phyloP scores from a whole-genome alignment of 176 grass and related monocot genomes.

The Zizania latifolia region DNA sequence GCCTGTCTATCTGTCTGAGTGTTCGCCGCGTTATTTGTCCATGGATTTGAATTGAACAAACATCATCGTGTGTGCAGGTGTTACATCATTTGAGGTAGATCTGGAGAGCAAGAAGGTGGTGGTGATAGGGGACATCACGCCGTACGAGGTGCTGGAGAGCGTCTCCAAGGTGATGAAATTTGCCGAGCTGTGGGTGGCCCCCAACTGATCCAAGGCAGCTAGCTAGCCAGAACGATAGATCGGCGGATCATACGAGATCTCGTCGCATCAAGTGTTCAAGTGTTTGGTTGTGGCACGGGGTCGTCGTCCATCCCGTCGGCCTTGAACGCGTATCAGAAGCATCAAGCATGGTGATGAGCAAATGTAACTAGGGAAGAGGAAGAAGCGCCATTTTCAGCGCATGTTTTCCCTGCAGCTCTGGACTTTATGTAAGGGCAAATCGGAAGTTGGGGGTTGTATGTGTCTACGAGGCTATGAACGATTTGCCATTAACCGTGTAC shows the following conservation, averaged over 20 bases:
- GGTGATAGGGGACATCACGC: conserved; percentile 78
- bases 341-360: no score
- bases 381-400: background rate
- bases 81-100: conserved; percentile 79
- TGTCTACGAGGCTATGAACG: no score
- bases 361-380: background rate
- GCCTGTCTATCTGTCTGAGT: no score
- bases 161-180: conserved; percentile 91
- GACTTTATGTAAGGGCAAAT: background rate
- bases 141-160: conserved; percentile 81
- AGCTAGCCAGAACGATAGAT: background rate
- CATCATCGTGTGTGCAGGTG: conserved; percentile 41
- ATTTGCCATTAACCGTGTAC: no score
- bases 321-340: background rate
- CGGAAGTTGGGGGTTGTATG: background rate
- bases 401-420: background rate
- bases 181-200: conserved; percentile 58
- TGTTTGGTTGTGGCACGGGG: background rate
- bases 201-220: background rate
- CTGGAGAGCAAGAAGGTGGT: conserved; percentile 95
- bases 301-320: background rate
- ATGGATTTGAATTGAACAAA: background rate
- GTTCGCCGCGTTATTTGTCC: no score
- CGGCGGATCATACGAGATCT: background rate
- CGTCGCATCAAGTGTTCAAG: background rate